phyloP scores from a whole-genome alignment of 352 stramenopile species.

The Pythium phragmitis region DNA sequence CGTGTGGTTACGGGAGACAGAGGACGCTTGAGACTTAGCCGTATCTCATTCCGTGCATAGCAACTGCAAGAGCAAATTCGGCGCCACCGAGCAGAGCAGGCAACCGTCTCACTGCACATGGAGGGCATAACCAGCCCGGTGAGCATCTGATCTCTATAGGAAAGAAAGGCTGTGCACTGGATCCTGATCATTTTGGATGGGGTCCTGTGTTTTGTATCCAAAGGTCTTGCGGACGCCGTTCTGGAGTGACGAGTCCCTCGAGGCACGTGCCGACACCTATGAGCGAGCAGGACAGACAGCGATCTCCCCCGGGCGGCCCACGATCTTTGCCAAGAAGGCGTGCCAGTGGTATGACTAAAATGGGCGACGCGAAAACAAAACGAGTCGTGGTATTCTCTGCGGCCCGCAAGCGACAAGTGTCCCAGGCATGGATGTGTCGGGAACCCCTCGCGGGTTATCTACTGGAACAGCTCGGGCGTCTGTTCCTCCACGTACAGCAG shows the following conservation, averaged over 20 bases:
- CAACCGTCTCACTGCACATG: slow-evolving; percentile 18
- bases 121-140: slow-evolving; percentile 25
- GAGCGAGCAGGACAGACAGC: slow-evolving; percentile 5
- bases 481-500: slow-evolving; percentile 86
- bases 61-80: slow-evolving; percentile 30
- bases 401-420: background rate
- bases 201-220: background rate
- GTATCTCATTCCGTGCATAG: slow-evolving; percentile 2
- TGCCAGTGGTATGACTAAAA: slow-evolving; percentile 57
- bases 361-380: background rate
- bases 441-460: slow-evolving; percentile 13
- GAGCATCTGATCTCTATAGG: background rate
- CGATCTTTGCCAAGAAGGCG: slow-evolving; percentile 38
- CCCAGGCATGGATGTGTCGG: background rate
- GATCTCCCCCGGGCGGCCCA: slow-evolving; percentile 15
- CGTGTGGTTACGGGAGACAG: background rate
- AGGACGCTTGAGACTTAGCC: background rate
- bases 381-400: background rate
- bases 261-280: slow-evolving; percentile 7
- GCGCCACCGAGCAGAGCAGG: slow-evolving; percentile 14
- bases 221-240: slow-evolving; percentile 24
- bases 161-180: background rate
- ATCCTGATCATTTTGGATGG: background rate
- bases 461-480: slow-evolving; percentile 86
- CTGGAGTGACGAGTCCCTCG: slow-evolving; percentile 24